A percentile compares a stretch with the other conserved stretches of the same genome.
Conservation (phyloP, 352 stramenopile species). For the Globisporangium alternatum region DNA sequence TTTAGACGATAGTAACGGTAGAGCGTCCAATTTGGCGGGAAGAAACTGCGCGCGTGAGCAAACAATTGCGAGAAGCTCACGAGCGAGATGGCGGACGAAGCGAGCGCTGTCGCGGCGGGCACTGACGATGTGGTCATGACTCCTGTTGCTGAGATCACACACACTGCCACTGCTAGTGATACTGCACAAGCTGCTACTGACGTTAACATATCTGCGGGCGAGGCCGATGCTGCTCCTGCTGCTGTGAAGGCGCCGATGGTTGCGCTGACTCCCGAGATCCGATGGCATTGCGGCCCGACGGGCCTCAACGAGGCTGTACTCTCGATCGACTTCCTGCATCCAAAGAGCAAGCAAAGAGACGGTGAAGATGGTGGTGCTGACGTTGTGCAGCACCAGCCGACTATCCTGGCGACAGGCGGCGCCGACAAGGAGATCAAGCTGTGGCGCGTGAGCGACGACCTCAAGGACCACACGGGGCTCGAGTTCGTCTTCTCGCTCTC, state of each 20-base stretch:
- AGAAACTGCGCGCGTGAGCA: slow-evolving; percentile 4
- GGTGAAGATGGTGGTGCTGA: background rate
- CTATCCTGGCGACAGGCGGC: slow-evolving; percentile 74
- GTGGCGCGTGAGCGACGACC: slow-evolving; percentile 53
- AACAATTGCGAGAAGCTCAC: background rate
- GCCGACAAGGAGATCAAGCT: slow-evolving; percentile 89
- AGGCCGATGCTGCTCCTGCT: background rate
- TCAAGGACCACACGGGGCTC: slow-evolving; percentile 36
- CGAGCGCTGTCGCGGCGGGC: background rate
- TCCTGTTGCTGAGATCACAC: background rate
- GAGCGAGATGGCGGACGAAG: slow-evolving; percentile 10
- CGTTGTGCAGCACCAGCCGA: background rate
- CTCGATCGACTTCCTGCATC: slow-evolving; percentile 74
- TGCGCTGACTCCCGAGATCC: slow-evolving; percentile 80
- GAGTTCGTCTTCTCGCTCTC: slow-evolving; percentile 84
- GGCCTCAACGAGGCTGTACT: slow-evolving; percentile 87
- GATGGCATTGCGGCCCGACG: slow-evolving; percentile 82
- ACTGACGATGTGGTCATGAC: background rate
- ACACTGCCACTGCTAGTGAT: background rate
- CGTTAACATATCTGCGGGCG: background rate
- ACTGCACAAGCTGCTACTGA: background rate
- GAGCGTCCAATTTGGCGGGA: slow-evolving; percentile 14
- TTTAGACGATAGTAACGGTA: background rate
- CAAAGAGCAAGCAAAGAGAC: background rate
- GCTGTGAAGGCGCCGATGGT: slow-evolving; percentile 28